Evolutionary conservation across 768 basidiomycete genomes (phyloP).

Genomic region (Xerocomellus chrysenteron): DNA sequence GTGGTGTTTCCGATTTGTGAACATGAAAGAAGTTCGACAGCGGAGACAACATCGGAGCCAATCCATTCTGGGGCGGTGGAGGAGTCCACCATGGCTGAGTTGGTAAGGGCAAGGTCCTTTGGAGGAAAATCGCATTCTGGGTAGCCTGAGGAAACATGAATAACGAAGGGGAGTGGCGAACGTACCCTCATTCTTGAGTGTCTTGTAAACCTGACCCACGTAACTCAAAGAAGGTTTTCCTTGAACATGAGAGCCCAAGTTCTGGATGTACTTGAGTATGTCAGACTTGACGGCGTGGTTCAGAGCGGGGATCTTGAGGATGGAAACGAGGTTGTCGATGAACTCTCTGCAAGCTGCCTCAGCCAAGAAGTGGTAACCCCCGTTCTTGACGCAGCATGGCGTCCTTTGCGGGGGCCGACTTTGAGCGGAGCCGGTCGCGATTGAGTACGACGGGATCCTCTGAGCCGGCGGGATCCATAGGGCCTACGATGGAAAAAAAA

Average conservation of each 20-base stretch:
- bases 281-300: constrained; percentile 82
- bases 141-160: not conserved
- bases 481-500: too few relatives aligned
- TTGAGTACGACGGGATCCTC: constrained; percentile 75
- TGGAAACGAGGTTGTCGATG: constrained; percentile 88
- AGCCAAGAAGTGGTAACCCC: constrained; percentile 84
- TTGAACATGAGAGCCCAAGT: constrained; percentile 90
- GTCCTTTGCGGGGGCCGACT: constrained; percentile 81
- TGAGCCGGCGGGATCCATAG: too few relatives aligned
- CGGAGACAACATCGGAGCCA: constrained; percentile 94
- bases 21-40: constrained; percentile 89
- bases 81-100: constrained; percentile 86
- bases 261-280: constrained; percentile 80
- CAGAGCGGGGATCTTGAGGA: constrained; percentile 73
- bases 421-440: constrained; percentile 93
- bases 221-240: constrained; percentile 73
- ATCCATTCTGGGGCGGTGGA: constrained; percentile 96
- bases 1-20: constrained; percentile 97
- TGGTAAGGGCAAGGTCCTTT: constrained; percentile 64
- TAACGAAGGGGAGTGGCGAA: not conserved
- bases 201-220: constrained; percentile 77
- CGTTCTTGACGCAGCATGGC: constrained; percentile 92
- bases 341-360: constrained; percentile 90
- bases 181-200: constrained; percentile 71
- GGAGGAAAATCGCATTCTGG: constrained; percentile 83